Percentiles rank a stretch among this genome's conserved stretches.
Conservation (phyloP, 768 basidiomycete genomes). For the Suillus paluster region DNA sequence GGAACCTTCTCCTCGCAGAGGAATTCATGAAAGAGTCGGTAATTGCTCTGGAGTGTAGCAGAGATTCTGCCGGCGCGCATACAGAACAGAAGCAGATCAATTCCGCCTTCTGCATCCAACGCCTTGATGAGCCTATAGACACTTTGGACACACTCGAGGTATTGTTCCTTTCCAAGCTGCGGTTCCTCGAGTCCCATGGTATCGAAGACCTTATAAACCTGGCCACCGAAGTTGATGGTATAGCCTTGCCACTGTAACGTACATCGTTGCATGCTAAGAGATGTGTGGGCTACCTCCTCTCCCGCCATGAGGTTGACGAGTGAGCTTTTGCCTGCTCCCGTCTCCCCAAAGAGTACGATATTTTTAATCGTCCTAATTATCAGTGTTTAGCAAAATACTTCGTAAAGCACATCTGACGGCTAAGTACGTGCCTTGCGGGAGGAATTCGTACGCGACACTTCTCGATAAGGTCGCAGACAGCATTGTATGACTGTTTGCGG, state of each 20-base stretch:
- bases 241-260: slow-evolving; percentile 38
- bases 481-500: slow-evolving; percentile 26
- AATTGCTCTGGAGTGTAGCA: neutral
- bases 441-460: neutral
- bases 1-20: slow-evolving; percentile 37
- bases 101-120: slow-evolving; percentile 37
- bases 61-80: neutral
- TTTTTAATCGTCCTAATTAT: slow-evolving; percentile 12
- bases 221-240: slow-evolving; percentile 20
- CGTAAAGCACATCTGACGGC: neutral
- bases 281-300: slow-evolving; percentile 29
- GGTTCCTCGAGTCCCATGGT: slow-evolving; percentile 38
- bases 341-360: slow-evolving; percentile 34
- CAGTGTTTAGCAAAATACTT: neutral
- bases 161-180: slow-evolving; percentile 27
- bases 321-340: slow-evolving; percentile 44
- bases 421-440: neutral
- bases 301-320: slow-evolving; percentile 45
- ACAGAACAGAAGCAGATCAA: slow-evolving; percentile 40
- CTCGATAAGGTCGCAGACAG: slow-evolving; percentile 25
- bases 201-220: slow-evolving; percentile 35
- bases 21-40: slow-evolving; percentile 13
- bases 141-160: slow-evolving; percentile 35
- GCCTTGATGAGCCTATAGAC: slow-evolving; percentile 39
- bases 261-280: slow-evolving; percentile 35